Conservation (phyloP, 805 yeast species). For the Myxozyma sirexii region DNA sequence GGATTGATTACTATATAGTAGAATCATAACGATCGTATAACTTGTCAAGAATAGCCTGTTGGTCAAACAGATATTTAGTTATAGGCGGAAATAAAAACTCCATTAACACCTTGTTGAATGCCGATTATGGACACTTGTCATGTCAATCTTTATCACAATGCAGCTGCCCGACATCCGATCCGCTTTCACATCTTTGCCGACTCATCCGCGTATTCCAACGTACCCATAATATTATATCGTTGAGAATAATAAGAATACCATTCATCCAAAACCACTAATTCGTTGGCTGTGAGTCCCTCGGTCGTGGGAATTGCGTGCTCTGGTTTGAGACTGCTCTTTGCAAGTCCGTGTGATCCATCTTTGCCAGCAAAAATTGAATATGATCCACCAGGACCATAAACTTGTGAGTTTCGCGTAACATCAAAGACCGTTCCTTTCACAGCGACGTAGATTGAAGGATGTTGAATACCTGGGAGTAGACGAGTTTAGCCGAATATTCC, state of each 20-base stretch:
- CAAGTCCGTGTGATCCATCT: constrained; percentile 78
- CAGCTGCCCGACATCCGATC: not conserved
- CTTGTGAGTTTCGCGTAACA: constrained; percentile 64
- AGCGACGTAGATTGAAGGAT: constrained; percentile 63
- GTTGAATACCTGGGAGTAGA: constrained; percentile 44
- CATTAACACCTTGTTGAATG: not conserved
- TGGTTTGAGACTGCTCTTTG: constrained; percentile 61
- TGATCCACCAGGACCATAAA: constrained; percentile 76
- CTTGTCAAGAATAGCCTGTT: too few relatives aligned
- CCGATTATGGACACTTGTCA: not conserved
- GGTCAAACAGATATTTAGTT: too few relatives aligned
- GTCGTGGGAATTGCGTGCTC: constrained; percentile 51
- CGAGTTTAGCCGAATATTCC: not conserved
- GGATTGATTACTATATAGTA: too few relatives aligned
- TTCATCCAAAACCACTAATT: constrained; percentile 64
- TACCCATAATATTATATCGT: constrained; percentile 31
- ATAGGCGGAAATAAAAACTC: not conserved
- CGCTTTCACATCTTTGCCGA: constrained; percentile 12
- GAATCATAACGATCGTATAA: too few relatives aligned
- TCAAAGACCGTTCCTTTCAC: constrained; percentile 79
- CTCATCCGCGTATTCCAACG: constrained; percentile 7
- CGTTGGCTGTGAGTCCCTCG: constrained; percentile 57
- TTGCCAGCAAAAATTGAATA: constrained; percentile 74
- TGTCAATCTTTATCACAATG: not conserved
- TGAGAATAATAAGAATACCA: constrained; percentile 64